Percentiles rank a stretch among this genome's conserved stretches.
Evolutionary conservation across 2,329 filamentous ascomycete genomes (phyloP).

Genomic region (Chaetomium strumarium): DNA sequence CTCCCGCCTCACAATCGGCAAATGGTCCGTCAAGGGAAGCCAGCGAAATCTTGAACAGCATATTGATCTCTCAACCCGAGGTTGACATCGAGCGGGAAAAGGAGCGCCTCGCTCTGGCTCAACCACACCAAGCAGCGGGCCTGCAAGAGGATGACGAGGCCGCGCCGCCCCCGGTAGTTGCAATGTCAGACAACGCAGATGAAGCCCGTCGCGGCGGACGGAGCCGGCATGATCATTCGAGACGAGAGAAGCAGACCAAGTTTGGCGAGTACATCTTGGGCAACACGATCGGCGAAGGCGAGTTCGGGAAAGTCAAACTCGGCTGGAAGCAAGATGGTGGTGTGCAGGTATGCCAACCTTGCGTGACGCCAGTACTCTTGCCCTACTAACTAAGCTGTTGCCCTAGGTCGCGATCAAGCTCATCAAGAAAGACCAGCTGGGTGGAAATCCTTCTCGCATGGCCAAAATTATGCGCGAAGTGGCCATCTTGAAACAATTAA

Average conservation of each 20-base stretch:
- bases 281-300: constrained; percentile 92
- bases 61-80: constrained; percentile 69
- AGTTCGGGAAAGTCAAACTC: constrained; percentile 98
- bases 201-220: constrained; percentile 46
- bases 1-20: constrained; percentile 45
- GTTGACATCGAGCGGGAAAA: constrained; percentile 67
- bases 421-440: constrained; percentile 86
- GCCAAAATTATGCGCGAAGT: constrained; percentile 98
- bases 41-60: constrained; percentile 71
- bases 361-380: background rate
- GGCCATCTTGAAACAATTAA: constrained; percentile 74
- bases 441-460: constrained; percentile 79
- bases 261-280: constrained; percentile 96
- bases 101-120: constrained; percentile 60
- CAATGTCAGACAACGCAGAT: constrained; percentile 35
- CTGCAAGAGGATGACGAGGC: constrained; percentile 40
- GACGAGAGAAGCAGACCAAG: constrained; percentile 68
- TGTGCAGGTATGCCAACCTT: constrained; percentile 54
- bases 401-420: constrained; percentile 89
- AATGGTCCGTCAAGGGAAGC: constrained; percentile 65
- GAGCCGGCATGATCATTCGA: constrained; percentile 56
- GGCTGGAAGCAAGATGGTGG: constrained; percentile 96
- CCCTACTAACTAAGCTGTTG: background rate
- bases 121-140: constrained; percentile 35
- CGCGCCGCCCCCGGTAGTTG: constrained; percentile 40